These are phyloP conservation scores for Tilletia setariae DNA, from an alignment of 1,284 basidiomycete genomes.

Conservation along the genomic window DNA sequence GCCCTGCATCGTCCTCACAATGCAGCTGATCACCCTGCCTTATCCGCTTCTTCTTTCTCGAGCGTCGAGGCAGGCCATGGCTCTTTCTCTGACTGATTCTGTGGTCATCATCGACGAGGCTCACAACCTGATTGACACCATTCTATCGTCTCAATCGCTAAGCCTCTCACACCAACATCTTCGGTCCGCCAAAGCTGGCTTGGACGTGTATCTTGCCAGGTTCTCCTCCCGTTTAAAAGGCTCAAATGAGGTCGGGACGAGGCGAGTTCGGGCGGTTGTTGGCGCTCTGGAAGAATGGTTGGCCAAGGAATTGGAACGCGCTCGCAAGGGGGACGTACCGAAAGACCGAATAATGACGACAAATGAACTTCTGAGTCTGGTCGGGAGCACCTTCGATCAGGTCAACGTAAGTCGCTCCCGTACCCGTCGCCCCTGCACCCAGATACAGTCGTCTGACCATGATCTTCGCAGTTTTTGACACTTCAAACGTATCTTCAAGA, in stretches of 20 bases:
- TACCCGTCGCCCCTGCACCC: not conserved
- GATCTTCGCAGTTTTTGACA: slow-evolving; percentile 58
- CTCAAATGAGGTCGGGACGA: slow-evolving; percentile 60
- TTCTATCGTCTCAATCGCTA: slow-evolving; percentile 79
- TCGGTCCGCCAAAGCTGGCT: slow-evolving; percentile 68
- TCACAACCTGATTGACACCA: slow-evolving; percentile 71
- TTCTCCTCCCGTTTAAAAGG: slow-evolving; percentile 75
- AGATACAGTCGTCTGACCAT: not conserved
- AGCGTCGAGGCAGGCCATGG: slow-evolving; percentile 77
- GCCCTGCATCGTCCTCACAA: slow-evolving; percentile 55
- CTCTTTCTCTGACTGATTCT: slow-evolving; percentile 68
- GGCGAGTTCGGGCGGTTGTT: not conserved
- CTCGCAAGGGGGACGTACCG: not conserved
- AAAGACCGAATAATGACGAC: slow-evolving; percentile 65
- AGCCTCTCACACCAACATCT: slow-evolving; percentile 66
- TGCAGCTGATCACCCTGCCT: slow-evolving; percentile 72
- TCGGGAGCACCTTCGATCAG: slow-evolving; percentile 70
- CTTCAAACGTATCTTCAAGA: slow-evolving; percentile 77
- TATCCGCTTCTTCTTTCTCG: slow-evolving; percentile 89
- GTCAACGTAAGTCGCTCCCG: slow-evolving; percentile 62
- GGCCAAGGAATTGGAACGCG: slow-evolving; percentile 1
- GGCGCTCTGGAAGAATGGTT: slow-evolving; percentile 4
- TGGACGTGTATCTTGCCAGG: slow-evolving; percentile 72
- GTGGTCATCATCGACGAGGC: slow-evolving; percentile 93
- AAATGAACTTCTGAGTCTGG: slow-evolving; percentile 63